Percentiles rank a stretch among this genome's conserved stretches.
These are phyloP conservation scores for Saussurea involucrata DNA, from an alignment of 129 eudicot species.

Conservation along the genomic window DNA sequence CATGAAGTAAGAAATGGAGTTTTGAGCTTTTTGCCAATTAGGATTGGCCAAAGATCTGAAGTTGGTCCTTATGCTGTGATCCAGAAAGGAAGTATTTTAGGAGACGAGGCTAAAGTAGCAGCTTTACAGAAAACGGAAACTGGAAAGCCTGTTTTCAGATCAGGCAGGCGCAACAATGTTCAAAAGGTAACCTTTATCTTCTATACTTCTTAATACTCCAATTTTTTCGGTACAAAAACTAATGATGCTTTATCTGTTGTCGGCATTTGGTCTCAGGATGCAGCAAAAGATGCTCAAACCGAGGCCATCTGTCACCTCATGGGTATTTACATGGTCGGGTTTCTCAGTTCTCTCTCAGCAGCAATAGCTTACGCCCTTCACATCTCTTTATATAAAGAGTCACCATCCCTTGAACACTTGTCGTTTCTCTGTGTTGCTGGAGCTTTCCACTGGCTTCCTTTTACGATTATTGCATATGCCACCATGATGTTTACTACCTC, in stretches of 20 bases:
- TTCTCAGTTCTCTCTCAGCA: constrained; percentile 64
- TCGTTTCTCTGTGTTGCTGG: constrained; percentile 65
- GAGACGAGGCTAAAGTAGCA: constrained; percentile 58
- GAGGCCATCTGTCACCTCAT: constrained; percentile 49
- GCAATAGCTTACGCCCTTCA: constrained; percentile 56
- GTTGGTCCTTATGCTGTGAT: constrained; percentile 83
- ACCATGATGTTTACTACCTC: constrained; percentile 38
- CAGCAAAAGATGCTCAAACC: constrained; percentile 12
- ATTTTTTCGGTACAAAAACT: neutral
- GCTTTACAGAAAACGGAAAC: constrained; percentile 54
- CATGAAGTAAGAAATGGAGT: constrained; percentile 80
- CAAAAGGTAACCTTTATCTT: constrained; percentile 34
- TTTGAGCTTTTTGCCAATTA: constrained; percentile 62
- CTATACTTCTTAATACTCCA: neutral
- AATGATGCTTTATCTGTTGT: constrained; percentile 9
- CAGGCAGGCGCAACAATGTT: constrained; percentile 23
- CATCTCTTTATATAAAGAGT: constrained; percentile 25
- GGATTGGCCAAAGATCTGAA: constrained; percentile 62
- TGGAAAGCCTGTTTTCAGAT: constrained; percentile 46
- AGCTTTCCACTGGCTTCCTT: constrained; percentile 87
- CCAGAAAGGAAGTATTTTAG: constrained; percentile 62
- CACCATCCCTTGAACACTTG: constrained; percentile 49
- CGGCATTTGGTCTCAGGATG: constrained; percentile 35
- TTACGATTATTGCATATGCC: constrained; percentile 58
- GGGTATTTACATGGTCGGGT: constrained; percentile 61